Base-by-base conservation (phyloP, 306 rosid species). In the Pueraria montana region DNA sequence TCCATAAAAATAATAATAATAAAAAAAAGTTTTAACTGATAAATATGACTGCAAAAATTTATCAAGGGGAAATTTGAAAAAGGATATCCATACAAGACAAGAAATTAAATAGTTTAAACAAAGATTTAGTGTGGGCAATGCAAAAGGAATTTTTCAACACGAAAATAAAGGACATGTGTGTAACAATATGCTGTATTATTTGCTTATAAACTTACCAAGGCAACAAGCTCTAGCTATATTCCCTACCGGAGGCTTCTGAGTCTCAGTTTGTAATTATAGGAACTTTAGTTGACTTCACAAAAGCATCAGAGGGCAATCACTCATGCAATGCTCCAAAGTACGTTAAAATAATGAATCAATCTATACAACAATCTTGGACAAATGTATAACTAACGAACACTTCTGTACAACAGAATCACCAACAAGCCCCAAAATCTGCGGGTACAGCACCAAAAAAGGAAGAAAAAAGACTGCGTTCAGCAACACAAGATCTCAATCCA, bases 181-280 rank as follows among this genome's bases (percentile, higher is more conserved):
- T 56, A 79, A 53, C 71, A 84, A 34, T 6, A 58, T 36, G 24
- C n/a, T 50, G 17, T 71, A 87, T 58, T 43, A 34, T 58, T 74
- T 76, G 79, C 75, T 77, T 48, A 74, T 74, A 43, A 90, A 85
- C 98, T 93, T 92, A 92, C 97, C 97, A 88, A 89, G 90, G 84
- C 77, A 86, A 84, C 81, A 69, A 79, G 90, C 92, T 88, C 87
- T 86, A 88, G 85, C 81, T 86, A 84, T 81, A 86, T 75, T 84
- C 90, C 91, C 93, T 90, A 93, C 87, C 52, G 30, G 85, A 84
- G 72, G 88, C 93, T 85, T 95, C 94, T 79, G 92, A 86, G 82
- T 85, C 89, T 90, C 88, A 84, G 87, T 74, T 82, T 90, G 92
- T 81, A 77, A 83, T 79, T 80, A 89, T 85, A 86, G 88, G 86